Evolutionary conservation across 805 yeast genomes (phyloP).

Genomic region (Barnettozyma californica): DNA sequence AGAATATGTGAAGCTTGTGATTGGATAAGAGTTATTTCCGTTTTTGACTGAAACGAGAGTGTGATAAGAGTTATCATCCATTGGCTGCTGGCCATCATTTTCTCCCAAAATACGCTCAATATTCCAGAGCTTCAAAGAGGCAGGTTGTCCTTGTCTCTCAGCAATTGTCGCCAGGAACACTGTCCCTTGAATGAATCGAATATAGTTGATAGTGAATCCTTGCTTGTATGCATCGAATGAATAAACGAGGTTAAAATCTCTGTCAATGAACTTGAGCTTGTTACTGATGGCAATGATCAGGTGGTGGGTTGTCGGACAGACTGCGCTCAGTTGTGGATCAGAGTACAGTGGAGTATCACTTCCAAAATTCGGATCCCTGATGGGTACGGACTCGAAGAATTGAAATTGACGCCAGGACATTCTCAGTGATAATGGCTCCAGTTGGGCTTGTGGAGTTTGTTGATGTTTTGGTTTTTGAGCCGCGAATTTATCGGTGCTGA

Average conservation of each 20-base stretch:
- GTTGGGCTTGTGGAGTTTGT: slow-evolving; percentile 40
- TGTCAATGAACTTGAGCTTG: slow-evolving; percentile 54
- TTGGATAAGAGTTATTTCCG: slow-evolving; percentile 73
- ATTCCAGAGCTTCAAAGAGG: slow-evolving; percentile 69
- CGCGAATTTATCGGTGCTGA: not conserved
- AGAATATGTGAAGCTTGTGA: slow-evolving; percentile 57
- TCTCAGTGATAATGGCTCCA: not conserved
- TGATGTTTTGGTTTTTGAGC: slow-evolving; percentile 21
- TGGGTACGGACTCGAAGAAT: slow-evolving; percentile 78
- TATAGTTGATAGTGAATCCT: slow-evolving; percentile 57
- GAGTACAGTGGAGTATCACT: slow-evolving; percentile 65
- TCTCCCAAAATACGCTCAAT: slow-evolving; percentile 40
- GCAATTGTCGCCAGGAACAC: slow-evolving; percentile 65
- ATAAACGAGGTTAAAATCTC: slow-evolving; percentile 39
- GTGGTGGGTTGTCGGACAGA: slow-evolving; percentile 49
- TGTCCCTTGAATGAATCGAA: slow-evolving; percentile 43
- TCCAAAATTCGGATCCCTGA: slow-evolving; percentile 73
- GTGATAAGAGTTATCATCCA: slow-evolving; percentile 43
- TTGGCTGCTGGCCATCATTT: slow-evolving; percentile 12
- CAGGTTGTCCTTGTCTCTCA: slow-evolving; percentile 67
- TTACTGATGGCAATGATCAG: slow-evolving; percentile 56
- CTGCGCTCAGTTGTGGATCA: slow-evolving; percentile 65
- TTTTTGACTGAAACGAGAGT: slow-evolving; percentile 60
- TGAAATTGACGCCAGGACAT: slow-evolving; percentile 75
- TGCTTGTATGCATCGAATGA: slow-evolving; percentile 60